Conservation (phyloP, 1,284 basidiomycete species). For the Ganoderma boninense region DNA sequence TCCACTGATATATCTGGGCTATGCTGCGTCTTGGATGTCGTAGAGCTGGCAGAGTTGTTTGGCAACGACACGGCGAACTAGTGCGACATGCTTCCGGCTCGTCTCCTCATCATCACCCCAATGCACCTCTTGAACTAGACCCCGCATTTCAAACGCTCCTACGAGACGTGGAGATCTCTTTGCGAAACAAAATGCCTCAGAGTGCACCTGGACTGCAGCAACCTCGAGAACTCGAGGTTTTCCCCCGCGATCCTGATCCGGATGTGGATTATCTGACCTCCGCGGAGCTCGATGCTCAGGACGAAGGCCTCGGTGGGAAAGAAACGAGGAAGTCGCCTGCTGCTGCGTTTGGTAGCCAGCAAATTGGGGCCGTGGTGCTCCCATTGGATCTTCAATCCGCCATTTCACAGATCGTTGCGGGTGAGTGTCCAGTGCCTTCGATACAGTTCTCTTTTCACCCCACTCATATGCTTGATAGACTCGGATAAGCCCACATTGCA, state of each 20-base stretch:
- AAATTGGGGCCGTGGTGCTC: slow-evolving; percentile 73
- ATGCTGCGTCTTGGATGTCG: slow-evolving; percentile 39
- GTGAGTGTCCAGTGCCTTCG: slow-evolving; percentile 46
- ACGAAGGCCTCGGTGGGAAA: slow-evolving; percentile 44
- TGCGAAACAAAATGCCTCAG: slow-evolving; percentile 52
- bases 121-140: slow-evolving; percentile 65
- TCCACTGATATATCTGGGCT: not conserved
- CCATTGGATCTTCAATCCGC: slow-evolving; percentile 73
- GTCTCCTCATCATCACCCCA: slow-evolving; percentile 43
- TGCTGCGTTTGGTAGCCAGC: slow-evolving; percentile 78
- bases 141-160: slow-evolving; percentile 66
- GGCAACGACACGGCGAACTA: slow-evolving; percentile 30
- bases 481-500: slow-evolving; percentile 71
- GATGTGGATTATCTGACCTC: slow-evolving; percentile 38
- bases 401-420: slow-evolving; percentile 64
- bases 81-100: slow-evolving; percentile 37
- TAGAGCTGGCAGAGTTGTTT: slow-evolving; percentile 26
- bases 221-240: slow-evolving; percentile 63
- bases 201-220: slow-evolving; percentile 24
- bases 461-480: slow-evolving; percentile 47
- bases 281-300: slow-evolving; percentile 38
- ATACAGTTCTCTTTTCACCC: no score
- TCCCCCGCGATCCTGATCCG: slow-evolving; percentile 44
- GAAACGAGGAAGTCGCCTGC: slow-evolving; percentile 80
- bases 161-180: slow-evolving; percentile 70